phyloP scores from a whole-genome alignment of 257 asterid species.

The Nicotiana noctiflora region DNA sequence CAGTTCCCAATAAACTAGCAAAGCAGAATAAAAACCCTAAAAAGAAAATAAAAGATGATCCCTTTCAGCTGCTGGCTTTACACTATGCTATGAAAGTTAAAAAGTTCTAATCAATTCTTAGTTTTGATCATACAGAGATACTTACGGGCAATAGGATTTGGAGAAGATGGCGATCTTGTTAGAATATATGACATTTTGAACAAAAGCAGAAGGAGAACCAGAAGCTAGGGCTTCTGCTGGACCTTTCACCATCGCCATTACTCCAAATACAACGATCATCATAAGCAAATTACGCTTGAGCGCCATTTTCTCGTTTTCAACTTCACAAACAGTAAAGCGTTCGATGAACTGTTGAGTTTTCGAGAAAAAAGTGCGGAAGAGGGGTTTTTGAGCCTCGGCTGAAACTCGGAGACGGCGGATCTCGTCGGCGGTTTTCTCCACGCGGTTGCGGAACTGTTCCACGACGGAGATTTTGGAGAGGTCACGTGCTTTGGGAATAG shows the following conservation, averaged over 20 bases:
- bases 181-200: conserved; percentile 76
- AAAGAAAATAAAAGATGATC: neutral
- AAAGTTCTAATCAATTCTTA: neutral
- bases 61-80: neutral
- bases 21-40: neutral
- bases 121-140: neutral
- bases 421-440: neutral
- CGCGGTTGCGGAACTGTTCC: neutral
- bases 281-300: conserved; percentile 30
- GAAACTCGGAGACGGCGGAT: neutral
- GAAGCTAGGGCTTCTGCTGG: conserved; percentile 54
- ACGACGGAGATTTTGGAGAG: neutral
- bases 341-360: neutral
- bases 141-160: conserved; percentile 96
- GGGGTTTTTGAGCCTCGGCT: neutral
- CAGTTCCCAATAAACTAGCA: neutral
- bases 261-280: conserved; percentile 42
- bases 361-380: neutral
- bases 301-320: conserved; percentile 22
- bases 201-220: conserved; percentile 81
- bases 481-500: neutral
- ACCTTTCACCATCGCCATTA: conserved; percentile 32
- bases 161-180: conserved; percentile 83
- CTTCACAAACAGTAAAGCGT: conserved; percentile 4
- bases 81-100: neutral